phyloP scores from a whole-genome alignment of 2,329 filamentous ascomycete species.

The Emergomyces africanus region DNA sequence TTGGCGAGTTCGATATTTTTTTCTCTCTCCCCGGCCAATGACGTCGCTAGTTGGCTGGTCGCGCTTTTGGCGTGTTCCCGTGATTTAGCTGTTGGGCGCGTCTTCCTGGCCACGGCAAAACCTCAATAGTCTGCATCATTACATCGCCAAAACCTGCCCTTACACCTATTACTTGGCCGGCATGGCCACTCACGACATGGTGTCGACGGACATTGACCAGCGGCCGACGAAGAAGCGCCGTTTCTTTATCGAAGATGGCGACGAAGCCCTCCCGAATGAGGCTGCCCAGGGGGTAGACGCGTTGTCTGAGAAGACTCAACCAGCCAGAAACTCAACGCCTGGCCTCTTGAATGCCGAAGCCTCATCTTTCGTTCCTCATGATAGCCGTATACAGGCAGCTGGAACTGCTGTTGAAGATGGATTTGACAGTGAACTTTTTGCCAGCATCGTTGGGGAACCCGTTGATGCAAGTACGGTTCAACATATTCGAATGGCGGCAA shows the following conservation, averaged over 20 bases:
- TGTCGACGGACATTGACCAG: constrained; percentile 33
- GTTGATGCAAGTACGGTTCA: constrained; percentile 33
- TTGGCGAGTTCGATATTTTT: constrained; percentile 3
- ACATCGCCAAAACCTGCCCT: background rate
- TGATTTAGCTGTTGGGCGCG: constrained; percentile 2
- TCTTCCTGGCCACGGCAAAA: background rate
- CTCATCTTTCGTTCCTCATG: background rate
- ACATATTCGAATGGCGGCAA: constrained; percentile 37
- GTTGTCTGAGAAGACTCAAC: background rate
- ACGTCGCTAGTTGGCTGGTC: background rate
- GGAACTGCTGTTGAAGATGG: constrained; percentile 10
- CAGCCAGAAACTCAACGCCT: background rate
- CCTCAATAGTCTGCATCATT: too few species aligned
- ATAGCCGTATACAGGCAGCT: background rate
- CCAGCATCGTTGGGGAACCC: constrained; percentile 44
- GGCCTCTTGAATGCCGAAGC: background rate
- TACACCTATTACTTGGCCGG: background rate
- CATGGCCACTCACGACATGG: constrained; percentile 17
- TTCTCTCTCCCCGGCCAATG: constrained; percentile 1
- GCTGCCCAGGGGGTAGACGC: constrained; percentile 1
- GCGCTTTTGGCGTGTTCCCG: constrained; percentile 3
- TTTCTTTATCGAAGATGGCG: constrained; percentile 45
- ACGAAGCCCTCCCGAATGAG: background rate
- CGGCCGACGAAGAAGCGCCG: constrained; percentile 49
- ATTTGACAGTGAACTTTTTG: constrained; percentile 45